Percentiles rank a stretch among this genome's conserved stretches.
phyloP scores from a whole-genome alignment of 2,329 filamentous ascomycete species.

The Celoporthe dispersa region DNA sequence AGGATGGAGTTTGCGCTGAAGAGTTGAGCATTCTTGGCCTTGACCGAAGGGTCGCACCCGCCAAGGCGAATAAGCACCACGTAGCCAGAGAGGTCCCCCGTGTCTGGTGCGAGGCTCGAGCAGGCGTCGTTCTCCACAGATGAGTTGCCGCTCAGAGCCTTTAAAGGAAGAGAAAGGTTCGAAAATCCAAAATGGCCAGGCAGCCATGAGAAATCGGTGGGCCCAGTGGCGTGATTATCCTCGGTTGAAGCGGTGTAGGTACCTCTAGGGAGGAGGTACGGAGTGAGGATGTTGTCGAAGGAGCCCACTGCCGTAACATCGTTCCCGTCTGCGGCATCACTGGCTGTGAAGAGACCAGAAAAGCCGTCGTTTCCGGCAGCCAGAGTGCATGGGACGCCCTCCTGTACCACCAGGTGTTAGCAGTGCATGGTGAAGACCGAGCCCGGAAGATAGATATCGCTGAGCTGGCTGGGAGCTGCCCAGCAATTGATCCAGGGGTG shows the following conservation, averaged over 20 bases:
- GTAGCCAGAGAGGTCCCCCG: constrained; percentile 45
- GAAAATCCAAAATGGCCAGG: constrained; percentile 27
- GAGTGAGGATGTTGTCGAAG: constrained; percentile 33
- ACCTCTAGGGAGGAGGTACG: constrained; percentile 30
- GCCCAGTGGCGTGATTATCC: constrained; percentile 11
- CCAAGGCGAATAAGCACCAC: constrained; percentile 47
- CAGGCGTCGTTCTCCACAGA: constrained; percentile 41
- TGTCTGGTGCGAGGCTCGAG: constrained; percentile 42
- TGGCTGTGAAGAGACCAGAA: constrained; percentile 33
- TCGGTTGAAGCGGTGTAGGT: constrained; percentile 27
- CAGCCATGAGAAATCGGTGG: constrained; percentile 28
- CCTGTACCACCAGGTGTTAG: constrained; percentile 5
- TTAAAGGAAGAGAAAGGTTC: constrained; percentile 33
- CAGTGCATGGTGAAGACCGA: not conserved
- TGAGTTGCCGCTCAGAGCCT: constrained; percentile 39
- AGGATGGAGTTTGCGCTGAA: constrained; percentile 42
- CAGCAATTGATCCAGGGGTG: not conserved
- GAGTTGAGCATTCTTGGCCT: constrained; percentile 45
- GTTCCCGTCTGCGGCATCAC: constrained; percentile 34
- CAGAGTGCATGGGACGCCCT: constrained; percentile 37
- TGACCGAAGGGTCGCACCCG: constrained; percentile 34
- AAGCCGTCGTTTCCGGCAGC: constrained; percentile 37
- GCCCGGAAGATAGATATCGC: not conserved
- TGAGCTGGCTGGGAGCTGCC: not conserved
- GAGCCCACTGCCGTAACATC: constrained; percentile 35